Conservation (phyloP, 225 moss, liverwort and hornwort genomes). For the Physcomitrellopsis africana region DNA sequence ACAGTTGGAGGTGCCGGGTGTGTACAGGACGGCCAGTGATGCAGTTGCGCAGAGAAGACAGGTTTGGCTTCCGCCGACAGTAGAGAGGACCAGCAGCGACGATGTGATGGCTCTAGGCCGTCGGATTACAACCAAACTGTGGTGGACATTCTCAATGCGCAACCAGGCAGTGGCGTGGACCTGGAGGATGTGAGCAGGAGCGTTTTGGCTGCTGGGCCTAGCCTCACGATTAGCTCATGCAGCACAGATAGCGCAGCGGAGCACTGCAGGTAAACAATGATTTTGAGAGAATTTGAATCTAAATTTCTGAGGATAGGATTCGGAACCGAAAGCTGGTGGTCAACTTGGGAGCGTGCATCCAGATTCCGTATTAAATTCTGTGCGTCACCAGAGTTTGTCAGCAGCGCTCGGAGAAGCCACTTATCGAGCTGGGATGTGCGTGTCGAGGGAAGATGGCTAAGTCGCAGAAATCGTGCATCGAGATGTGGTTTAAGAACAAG, state of each 20-base stretch:
- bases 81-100: constrained; percentile 36
- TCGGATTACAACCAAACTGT: constrained; percentile 9
- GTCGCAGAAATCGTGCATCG: constrained; percentile 85
- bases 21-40: background rate
- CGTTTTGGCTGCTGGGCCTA: constrained; percentile 10
- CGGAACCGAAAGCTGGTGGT: background rate
- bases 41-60: background rate
- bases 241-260: constrained; percentile 62
- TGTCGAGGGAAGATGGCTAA: constrained; percentile 94
- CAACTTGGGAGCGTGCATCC: background rate
- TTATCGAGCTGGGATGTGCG: constrained; percentile 83
- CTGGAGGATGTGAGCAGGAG: constrained; percentile 35
- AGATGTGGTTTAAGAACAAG: constrained; percentile 92
- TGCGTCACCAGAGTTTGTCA: constrained; percentile 76
- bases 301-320: too few relatives aligned
- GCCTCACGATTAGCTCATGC: constrained; percentile 54
- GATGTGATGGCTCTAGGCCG: constrained; percentile 1
- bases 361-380: background rate
- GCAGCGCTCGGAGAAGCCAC: constrained; percentile 68
- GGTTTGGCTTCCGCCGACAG: background rate
- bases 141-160: constrained; percentile 47
- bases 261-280: constrained; percentile 46
- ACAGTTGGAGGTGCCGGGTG: background rate
- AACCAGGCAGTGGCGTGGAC: constrained; percentile 34
- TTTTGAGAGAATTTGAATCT: too few relatives aligned